Conservation (phyloP, 352 stramenopile species). For the Globisporangium spiculum region DNA sequence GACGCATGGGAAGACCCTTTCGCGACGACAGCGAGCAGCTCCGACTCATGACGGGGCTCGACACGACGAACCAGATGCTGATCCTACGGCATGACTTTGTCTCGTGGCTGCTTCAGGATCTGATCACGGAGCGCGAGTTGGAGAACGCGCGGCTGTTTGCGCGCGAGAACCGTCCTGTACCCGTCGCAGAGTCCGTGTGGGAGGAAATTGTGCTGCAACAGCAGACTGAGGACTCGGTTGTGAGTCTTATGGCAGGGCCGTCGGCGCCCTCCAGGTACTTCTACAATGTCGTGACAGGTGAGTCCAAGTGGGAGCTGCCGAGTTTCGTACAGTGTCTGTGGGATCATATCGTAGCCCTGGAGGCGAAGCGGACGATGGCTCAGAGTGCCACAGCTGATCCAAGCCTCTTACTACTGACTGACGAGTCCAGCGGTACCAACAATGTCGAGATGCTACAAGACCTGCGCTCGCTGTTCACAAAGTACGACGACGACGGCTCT, state of each 20-base stretch:
- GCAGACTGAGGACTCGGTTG: neutral
- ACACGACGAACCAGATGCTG: conserved; percentile 58
- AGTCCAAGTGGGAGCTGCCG: conserved; percentile 48
- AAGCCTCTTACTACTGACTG: conserved; percentile 5
- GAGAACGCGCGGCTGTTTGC: conserved; percentile 8
- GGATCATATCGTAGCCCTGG: conserved; percentile 22
- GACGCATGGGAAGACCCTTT: conserved; percentile 32
- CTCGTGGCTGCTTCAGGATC: conserved; percentile 44
- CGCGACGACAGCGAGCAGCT: conserved; percentile 43
- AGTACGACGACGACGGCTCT: conserved; percentile 59
- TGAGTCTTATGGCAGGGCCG: conserved; percentile 9
- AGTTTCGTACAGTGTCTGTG: conserved; percentile 37
- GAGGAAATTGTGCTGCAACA: conserved; percentile 37
- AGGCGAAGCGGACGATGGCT: conserved; percentile 18
- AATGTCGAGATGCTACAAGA: conserved; percentile 39
- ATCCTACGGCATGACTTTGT: conserved; percentile 53
- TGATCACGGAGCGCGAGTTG: conserved; percentile 27
- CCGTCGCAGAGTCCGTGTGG: conserved; percentile 35
- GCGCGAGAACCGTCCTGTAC: conserved; percentile 15
- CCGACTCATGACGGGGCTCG: conserved; percentile 48
- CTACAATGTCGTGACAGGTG: conserved; percentile 49
- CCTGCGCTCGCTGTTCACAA: conserved; percentile 45
- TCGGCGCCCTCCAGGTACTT: conserved; percentile 30
- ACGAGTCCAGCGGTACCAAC: conserved; percentile 9
- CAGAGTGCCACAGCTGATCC: neutral